Evolutionary conservation across 2,329 filamentous ascomycete genomes (phyloP).

Genomic region (Graphium sp.): DNA sequence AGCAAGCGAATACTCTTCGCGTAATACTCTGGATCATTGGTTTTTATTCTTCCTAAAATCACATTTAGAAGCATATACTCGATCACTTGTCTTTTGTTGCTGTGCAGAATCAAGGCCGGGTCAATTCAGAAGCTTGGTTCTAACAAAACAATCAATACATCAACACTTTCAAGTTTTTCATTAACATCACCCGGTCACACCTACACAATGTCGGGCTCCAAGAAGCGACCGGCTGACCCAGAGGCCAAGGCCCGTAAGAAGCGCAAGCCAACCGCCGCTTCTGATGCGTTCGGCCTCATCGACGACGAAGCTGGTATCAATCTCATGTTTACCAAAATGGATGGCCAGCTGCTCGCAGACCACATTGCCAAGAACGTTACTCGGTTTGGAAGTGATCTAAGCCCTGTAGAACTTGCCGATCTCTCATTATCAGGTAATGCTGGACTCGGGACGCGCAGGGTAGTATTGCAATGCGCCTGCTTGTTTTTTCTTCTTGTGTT

Average conservation of each 20-base stretch:
- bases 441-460: background rate
- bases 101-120: too few species aligned
- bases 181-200: too few species aligned
- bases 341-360: conserved; percentile 68
- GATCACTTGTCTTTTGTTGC: too few species aligned
- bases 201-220: conserved; percentile 24
- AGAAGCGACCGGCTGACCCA: conserved; percentile 39
- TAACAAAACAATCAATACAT: too few species aligned
- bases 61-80: too few species aligned
- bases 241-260: conserved; percentile 25
- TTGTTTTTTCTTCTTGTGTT: background rate
- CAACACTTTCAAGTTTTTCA: too few species aligned
- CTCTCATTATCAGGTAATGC: conserved; percentile 56
- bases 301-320: conserved; percentile 64
- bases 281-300: conserved; percentile 35
- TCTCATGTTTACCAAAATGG: conserved; percentile 65
- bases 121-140: too few species aligned
- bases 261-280: conserved; percentile 38
- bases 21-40: too few species aligned
- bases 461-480: conserved; percentile 6
- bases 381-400: conserved; percentile 66
- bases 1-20: too few species aligned
- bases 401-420: conserved; percentile 70
- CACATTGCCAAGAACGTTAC: conserved; percentile 66
- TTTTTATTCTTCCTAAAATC: too few species aligned